Evolutionary conservation across 352 stramenopile genomes (phyloP).

Genomic region (Phytopythium oedochilum): DNA sequence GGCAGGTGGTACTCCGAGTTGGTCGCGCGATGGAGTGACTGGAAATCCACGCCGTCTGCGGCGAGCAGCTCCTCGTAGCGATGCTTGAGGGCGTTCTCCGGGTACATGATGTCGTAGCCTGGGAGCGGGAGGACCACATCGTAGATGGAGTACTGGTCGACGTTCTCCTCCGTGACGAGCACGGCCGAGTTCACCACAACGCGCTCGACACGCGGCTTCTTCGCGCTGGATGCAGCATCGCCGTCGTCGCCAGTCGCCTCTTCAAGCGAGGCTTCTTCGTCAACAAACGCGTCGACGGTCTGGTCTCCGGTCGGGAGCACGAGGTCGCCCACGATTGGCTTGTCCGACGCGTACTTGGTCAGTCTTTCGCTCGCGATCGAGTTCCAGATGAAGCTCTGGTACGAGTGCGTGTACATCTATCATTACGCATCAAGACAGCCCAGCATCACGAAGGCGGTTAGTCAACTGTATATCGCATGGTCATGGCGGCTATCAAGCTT

Average conservation of each 20-base stretch:
- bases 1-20: slow-evolving; percentile 90
- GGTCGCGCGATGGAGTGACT: slow-evolving; percentile 48
- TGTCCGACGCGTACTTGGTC: slow-evolving; percentile 51
- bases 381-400: slow-evolving; percentile 98
- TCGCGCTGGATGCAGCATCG: slow-evolving; percentile 25
- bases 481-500: background rate
- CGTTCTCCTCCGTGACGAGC: slow-evolving; percentile 87
- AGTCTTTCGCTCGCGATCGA: slow-evolving; percentile 87
- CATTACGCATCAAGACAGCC: background rate
- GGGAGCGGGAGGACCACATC: slow-evolving; percentile 97
- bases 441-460: background rate
- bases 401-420: slow-evolving; percentile 87
- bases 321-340: slow-evolving; percentile 89
- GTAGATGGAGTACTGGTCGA: slow-evolving; percentile 87
- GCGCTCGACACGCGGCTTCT: slow-evolving; percentile 30
- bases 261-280: background rate
- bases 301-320: slow-evolving; percentile 56
- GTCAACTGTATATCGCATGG: background rate
- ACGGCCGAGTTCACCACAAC: slow-evolving; percentile 11
- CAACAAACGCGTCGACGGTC: slow-evolving; percentile 19
- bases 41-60: slow-evolving; percentile 65
- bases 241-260: slow-evolving; percentile 12
- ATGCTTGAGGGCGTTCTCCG: slow-evolving; percentile 75
- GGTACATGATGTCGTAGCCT: slow-evolving; percentile 88
- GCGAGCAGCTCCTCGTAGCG: slow-evolving; percentile 61